phyloP scores from a whole-genome alignment of 2,329 filamentous ascomycete genomes.

The Ramularia endophylla region DNA sequence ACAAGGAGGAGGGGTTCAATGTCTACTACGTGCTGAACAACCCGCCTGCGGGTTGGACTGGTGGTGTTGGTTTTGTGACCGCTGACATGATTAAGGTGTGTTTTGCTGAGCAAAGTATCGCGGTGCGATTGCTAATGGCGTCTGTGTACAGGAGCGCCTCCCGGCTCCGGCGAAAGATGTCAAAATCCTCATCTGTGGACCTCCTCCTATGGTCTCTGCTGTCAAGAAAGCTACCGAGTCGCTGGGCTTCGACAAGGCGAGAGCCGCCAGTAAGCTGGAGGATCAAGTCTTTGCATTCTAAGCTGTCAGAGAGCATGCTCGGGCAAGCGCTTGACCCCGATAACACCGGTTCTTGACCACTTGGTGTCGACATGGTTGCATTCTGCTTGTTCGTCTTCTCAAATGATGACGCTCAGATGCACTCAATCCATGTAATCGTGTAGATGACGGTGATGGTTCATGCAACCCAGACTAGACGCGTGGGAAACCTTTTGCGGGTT shows the following conservation, averaged over 20 bases:
- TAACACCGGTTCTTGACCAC: too few species aligned
- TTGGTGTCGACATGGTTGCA: too few species aligned
- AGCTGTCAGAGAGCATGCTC: too few species aligned
- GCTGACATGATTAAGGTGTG: conserved; percentile 81
- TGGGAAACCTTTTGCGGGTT: too few species aligned
- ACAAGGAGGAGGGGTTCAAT: conserved; percentile 73
- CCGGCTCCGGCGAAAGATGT: conserved; percentile 78
- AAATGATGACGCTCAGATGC: too few species aligned
- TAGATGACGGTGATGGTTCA: too few species aligned
- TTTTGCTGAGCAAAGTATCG: too few species aligned
- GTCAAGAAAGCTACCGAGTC: conserved; percentile 94
- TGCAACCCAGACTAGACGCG: too few species aligned
- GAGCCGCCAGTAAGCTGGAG: conserved; percentile 92
- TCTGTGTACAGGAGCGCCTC: conserved; percentile 57
- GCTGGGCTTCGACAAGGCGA: conserved; percentile 86
- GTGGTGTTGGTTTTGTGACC: conserved; percentile 91
- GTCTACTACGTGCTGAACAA: conserved; percentile 97
- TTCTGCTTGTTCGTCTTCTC: too few species aligned
- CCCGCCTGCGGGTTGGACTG: conserved; percentile 84
- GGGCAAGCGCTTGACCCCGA: too few species aligned
- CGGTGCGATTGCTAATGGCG: conserved; percentile 18
- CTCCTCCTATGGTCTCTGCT: conserved; percentile 91
- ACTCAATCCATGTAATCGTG: too few species aligned
- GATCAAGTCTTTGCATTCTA: conserved; percentile 97
- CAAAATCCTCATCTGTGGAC: conserved; percentile 92